These are phyloP conservation scores for Neurospora intermedia DNA, from an alignment of 495 filamentous ascomycete genomes.

Conservation along the genomic window DNA sequence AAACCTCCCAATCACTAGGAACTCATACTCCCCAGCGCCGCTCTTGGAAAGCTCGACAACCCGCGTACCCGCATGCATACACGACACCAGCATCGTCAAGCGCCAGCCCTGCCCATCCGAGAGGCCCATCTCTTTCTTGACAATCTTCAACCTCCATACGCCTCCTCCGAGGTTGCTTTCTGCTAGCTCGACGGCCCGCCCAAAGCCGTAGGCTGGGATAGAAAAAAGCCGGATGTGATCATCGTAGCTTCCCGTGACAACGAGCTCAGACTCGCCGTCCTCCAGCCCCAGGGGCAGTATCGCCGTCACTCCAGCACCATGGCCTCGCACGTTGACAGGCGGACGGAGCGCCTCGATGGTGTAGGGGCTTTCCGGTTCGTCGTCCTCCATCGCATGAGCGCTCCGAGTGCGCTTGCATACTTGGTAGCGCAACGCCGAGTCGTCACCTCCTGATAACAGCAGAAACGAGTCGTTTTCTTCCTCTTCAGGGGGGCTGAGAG, in stretches of 20 bases:
- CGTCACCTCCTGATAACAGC: slow-evolving; percentile 62
- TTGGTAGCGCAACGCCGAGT: slow-evolving; percentile 36
- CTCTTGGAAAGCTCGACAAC: slow-evolving; percentile 39
- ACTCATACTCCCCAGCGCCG: slow-evolving; percentile 39
- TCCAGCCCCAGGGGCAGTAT: slow-evolving; percentile 55
- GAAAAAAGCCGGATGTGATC: slow-evolving; percentile 62
- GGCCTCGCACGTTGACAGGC: slow-evolving; percentile 36
- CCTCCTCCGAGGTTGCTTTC: slow-evolving; percentile 69
- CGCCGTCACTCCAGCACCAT: slow-evolving; percentile 78
- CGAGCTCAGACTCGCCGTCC: slow-evolving; percentile 33
- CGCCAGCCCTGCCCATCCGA: slow-evolving; percentile 14
- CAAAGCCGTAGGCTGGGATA: slow-evolving; percentile 12
- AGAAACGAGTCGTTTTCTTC: slow-evolving; percentile 7
- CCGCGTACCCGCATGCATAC: slow-evolving; percentile 81
- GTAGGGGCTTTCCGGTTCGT: slow-evolving; percentile 17
- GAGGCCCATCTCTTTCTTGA: slow-evolving; percentile 20
- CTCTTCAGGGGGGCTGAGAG: background rate
- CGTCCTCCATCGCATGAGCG: slow-evolving; percentile 1
- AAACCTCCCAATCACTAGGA: slow-evolving; percentile 61
- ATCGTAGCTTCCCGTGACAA: slow-evolving; percentile 89
- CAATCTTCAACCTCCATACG: slow-evolving; percentile 75
- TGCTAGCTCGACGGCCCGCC: slow-evolving; percentile 37
- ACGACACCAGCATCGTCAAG: slow-evolving; percentile 66
- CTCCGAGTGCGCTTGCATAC: slow-evolving; percentile 8
- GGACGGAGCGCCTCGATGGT: slow-evolving; percentile 27